Conservation (phyloP, 345 rosid genomes). For the Hibiscus trionum region DNA sequence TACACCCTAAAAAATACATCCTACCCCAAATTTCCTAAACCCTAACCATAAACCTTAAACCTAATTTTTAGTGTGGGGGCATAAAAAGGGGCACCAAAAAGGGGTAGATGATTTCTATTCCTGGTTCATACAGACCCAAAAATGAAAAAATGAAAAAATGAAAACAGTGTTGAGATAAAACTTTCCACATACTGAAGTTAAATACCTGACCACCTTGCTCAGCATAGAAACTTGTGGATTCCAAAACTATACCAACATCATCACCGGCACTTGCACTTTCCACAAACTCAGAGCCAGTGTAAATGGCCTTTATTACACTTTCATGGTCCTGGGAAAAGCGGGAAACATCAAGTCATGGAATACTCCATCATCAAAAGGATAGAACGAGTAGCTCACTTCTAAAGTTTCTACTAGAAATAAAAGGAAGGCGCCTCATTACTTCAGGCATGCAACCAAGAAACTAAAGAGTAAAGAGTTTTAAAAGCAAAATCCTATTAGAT, state of each 20-base stretch:
- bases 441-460: not conserved
- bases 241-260: constrained; percentile 73
- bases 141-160: not conserved
- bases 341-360: not conserved
- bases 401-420: not conserved
- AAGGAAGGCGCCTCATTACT: not conserved
- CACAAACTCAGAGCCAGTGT: constrained; percentile 56
- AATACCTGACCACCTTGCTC: constrained; percentile 99
- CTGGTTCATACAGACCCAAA: not conserved
- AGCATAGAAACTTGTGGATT: constrained; percentile 85
- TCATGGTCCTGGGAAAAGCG: constrained; percentile 44
- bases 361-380: not conserved
- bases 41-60: no score
- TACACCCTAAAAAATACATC: no score
- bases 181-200: not conserved
- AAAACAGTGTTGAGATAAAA: not conserved
- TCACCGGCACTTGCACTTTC: constrained; percentile 35
- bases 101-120: no score
- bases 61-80: no score
- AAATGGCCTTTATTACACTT: constrained; percentile 71
- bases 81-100: no score
- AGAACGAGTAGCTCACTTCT: not conserved
- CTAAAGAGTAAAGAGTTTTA: not conserved
- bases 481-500: not conserved
- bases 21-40: no score